Evolutionary conservation across 805 yeast genomes (phyloP).

Genomic region (Candida argentea): DNA sequence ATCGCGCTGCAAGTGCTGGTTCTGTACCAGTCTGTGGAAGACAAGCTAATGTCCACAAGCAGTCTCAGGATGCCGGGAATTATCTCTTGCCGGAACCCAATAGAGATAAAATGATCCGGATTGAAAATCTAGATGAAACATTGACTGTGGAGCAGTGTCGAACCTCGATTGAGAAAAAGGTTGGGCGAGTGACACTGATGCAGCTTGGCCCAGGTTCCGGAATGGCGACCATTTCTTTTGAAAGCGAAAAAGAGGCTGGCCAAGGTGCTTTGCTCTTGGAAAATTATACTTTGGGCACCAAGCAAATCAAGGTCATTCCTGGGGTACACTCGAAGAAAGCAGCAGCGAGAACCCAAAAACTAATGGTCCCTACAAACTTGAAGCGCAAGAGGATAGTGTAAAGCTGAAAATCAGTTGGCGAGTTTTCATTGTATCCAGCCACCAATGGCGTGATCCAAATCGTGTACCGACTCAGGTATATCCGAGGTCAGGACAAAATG

Average conservation of each 20-base stretch:
- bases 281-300: too few relatives aligned
- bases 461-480: too few relatives aligned
- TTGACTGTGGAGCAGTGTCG: slow-evolving; percentile 25
- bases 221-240: slow-evolving; percentile 44
- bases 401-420: too few relatives aligned
- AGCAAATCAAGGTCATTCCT: too few relatives aligned
- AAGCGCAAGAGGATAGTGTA: too few relatives aligned
- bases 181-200: slow-evolving; percentile 29
- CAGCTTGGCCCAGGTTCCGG: slow-evolving; percentile 34
- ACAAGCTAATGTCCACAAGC: slow-evolving; percentile 31
- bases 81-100: slow-evolving; percentile 1
- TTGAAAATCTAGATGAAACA: slow-evolving; percentile 22
- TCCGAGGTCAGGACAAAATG: too few relatives aligned
- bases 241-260: slow-evolving; percentile 37
- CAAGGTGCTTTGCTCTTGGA: too few relatives aligned
- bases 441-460: too few relatives aligned
- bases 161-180: slow-evolving; percentile 13
- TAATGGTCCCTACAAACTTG: too few relatives aligned
- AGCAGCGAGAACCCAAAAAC: too few relatives aligned
- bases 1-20: slow-evolving; percentile 31
- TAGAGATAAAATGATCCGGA: slow-evolving; percentile 11
- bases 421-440: too few relatives aligned
- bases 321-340: too few relatives aligned
- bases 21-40: slow-evolving; percentile 34
- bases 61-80: slow-evolving; percentile 1